Conservation (phyloP, 257 asterid species). For the Jacaranda copaia region DNA sequence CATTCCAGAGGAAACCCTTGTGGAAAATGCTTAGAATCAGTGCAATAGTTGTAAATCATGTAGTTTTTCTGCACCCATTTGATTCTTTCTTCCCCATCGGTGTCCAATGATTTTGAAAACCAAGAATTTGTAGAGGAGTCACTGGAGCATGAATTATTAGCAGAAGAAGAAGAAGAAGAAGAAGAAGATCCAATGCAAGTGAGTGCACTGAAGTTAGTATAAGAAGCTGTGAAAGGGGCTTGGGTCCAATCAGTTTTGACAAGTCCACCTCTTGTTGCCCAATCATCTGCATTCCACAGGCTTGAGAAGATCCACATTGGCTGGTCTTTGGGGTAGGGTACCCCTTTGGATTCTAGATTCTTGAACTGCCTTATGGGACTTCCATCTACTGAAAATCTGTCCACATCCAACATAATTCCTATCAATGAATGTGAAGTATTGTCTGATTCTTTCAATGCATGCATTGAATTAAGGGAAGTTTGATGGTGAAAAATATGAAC, state of each 20-base stretch:
- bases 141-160: not conserved
- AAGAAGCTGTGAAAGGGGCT: constrained; percentile 22
- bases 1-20: constrained; percentile 58
- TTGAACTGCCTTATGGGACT: constrained; percentile 23
- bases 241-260: constrained; percentile 25
- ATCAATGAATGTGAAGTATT: no score
- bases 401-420: not conserved
- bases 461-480: no score
- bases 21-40: constrained; percentile 53
- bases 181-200: not conserved
- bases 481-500: no score
- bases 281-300: not conserved
- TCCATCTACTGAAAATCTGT: constrained; percentile 27
- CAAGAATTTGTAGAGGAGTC: not conserved
- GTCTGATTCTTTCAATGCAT: no score
- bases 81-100: constrained; percentile 42
- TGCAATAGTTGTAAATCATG: constrained; percentile 60
- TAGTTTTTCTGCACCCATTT: constrained; percentile 53
- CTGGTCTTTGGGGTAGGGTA: constrained; percentile 17
- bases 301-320: constrained; percentile 22
- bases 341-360: constrained; percentile 10
- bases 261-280: not conserved
- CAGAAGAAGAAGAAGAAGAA: no score
- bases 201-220: constrained; percentile 15
- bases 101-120: constrained; percentile 38